Evolutionary conservation across 768 basidiomycete species (phyloP), one percentile per base, ranked within the genome.

Genomic region (Rhodotorula graminis): DNA sequence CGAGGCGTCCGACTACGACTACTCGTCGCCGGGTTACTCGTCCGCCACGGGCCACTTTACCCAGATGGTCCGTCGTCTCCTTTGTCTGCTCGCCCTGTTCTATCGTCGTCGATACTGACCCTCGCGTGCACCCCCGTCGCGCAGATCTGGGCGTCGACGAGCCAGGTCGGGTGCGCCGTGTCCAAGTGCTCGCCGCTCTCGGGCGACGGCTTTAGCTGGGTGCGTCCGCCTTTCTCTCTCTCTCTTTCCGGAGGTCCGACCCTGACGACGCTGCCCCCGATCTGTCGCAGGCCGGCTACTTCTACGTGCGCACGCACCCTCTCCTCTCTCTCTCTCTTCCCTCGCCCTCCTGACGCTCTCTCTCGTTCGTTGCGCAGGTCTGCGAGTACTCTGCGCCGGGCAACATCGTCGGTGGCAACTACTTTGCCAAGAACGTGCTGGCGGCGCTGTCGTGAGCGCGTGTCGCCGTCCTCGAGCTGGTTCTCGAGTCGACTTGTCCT

Each of bases 81-180:
- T 16, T n/a, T n/a, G n/a, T n/a, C n/a, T n/a, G n/a, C n/a, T n/a
- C n/a, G n/a, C n/a, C n/a, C n/a, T n/a, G n/a, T n/a, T n/a, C n/a
- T n/a, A n/a, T n/a, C n/a, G 1, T 37, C 19, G 12, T 11, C 27
- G 57, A 1, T 6, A 21, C 46, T 33, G 25, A 44, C 31, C 2
- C 37, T 37, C 37, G 19, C 19, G 4, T n/a, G 1, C 16, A 23
- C 21, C 27, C 27, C 53, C n/a, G 5, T 12, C 44, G 57, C 73
- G 62, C 71, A 76, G 49, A 77, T 80, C 19, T 79, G 80, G 80
- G 74, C 78, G 65, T 64, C 61, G 18, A 80, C 78, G 15, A 76
- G 65, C 27, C 40, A 77, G 57, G n/a, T 80, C 55, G 79, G 80
- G 2, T 81, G 80, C 62, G 79, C 78, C 1, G n/a, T 74, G 31